These are phyloP conservation scores for Trichomonas tenax DNA, from an alignment of 208 protist species.

Conservation along the genomic window DNA sequence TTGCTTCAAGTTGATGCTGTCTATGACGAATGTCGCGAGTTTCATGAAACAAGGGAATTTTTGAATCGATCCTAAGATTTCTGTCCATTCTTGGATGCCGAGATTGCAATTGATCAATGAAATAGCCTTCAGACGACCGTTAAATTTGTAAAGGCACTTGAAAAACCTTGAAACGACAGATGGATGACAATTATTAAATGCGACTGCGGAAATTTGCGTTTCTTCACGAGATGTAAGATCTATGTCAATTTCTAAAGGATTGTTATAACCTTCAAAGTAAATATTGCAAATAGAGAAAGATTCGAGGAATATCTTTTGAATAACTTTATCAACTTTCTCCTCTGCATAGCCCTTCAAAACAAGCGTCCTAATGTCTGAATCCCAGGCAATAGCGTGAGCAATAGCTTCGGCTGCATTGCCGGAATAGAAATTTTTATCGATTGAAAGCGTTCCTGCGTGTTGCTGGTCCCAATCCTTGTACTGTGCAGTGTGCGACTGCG, in stretches of 20 bases:
- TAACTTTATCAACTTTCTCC: background rate
- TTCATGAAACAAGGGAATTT: background rate
- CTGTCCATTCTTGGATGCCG: background rate
- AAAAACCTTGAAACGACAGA: background rate
- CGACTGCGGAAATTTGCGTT: background rate
- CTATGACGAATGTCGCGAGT: background rate
- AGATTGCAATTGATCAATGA: background rate
- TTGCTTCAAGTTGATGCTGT: background rate
- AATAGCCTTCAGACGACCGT: background rate
- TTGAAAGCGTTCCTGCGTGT: background rate
- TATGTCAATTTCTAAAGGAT: background rate
- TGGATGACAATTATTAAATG: background rate
- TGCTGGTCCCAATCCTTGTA: background rate
- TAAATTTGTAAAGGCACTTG: background rate
- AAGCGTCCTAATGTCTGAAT: background rate
- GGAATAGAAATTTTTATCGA: background rate
- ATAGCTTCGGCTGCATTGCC: background rate
- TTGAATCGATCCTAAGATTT: background rate
- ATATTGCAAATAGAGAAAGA: background rate
- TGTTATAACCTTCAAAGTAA: background rate
- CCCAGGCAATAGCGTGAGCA: background rate
- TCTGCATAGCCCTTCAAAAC: background rate
- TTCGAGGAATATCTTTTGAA: background rate
- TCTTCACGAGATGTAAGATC: background rate
- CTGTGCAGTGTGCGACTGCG: background rate